These are phyloP conservation scores for Thecaphora frezii DNA, from an alignment of 1,284 basidiomycete species.

Conservation along the genomic window DNA sequence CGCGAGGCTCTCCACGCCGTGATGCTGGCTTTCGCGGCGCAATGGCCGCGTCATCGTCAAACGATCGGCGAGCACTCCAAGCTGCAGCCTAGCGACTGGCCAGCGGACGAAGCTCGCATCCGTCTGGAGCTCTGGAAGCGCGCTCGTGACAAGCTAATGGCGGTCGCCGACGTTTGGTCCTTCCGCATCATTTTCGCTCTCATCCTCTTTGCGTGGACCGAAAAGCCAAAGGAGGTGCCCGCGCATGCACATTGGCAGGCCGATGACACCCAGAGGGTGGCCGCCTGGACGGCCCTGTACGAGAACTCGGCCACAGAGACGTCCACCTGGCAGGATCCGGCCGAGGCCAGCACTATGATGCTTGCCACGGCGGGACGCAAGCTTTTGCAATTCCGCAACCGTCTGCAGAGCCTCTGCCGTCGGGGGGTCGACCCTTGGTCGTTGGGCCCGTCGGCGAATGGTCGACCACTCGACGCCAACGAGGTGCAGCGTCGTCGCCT, in stretches of 20 bases:
- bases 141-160: constrained; percentile 32
- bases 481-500: constrained; percentile 11
- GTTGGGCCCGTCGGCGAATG: constrained; percentile 6
- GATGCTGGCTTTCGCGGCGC: constrained; percentile 24
- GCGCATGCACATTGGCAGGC: constrained; percentile 13
- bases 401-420: constrained; percentile 21
- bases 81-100: constrained; percentile 5
- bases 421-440: constrained; percentile 29
- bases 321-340: constrained; percentile 20
- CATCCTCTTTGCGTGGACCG: constrained; percentile 35
- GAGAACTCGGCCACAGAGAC: constrained; percentile 30
- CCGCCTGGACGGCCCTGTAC: constrained; percentile 13
- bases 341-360: constrained; percentile 33
- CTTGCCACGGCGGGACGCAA: constrained; percentile 30
- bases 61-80: constrained; percentile 1
- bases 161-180: constrained; percentile 23
- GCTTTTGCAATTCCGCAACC: constrained; percentile 22
- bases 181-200: constrained; percentile 32
- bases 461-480: constrained; percentile 1
- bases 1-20: constrained; percentile 27
- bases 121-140: constrained; percentile 25
- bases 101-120: constrained; percentile 20
- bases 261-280: constrained; percentile 11
- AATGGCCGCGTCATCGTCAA: constrained; percentile 22
- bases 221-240: constrained; percentile 27